phyloP scores from a whole-genome alignment of 306 rosid genomes.

The Quercus parvula region DNA sequence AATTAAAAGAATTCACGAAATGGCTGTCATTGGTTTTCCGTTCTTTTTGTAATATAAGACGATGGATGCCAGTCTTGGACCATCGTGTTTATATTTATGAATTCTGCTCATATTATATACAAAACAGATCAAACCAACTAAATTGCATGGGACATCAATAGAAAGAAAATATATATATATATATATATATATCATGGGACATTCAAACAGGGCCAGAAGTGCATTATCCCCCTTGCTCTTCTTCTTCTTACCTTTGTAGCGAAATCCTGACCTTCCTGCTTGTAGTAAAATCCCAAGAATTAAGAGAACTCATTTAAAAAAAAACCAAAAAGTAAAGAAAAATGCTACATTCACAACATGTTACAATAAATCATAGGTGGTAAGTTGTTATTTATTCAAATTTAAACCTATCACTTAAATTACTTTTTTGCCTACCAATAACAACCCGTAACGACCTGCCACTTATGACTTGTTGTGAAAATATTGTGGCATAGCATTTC shows the following conservation, averaged over 20 bases:
- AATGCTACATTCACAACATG: no score
- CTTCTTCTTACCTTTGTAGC: not conserved
- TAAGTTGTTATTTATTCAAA: no score
- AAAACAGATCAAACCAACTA: not conserved
- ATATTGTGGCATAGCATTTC: not conserved
- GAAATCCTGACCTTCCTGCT: not conserved
- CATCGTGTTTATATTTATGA: not conserved
- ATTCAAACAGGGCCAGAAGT: not conserved
- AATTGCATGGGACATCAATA: not conserved
- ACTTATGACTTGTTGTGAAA: no score
- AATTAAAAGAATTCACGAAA: not conserved
- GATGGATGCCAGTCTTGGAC: not conserved
- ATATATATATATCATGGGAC: not conserved
- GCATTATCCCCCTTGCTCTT: not conserved
- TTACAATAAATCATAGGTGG: no score
- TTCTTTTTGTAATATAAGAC: not conserved
- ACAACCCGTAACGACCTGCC: accelerated
- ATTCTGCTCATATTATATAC: not conserved
- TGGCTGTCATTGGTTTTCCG: not conserved
- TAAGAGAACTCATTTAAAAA: not conserved
- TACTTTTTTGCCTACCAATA: no score
- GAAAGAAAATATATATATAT: no score
- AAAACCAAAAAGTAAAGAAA: not conserved
- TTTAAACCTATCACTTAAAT: no score
- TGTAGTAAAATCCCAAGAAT: not conserved